Conservation (phyloP, 1,139 yeast species). For the Taphrina sp. region DNA sequence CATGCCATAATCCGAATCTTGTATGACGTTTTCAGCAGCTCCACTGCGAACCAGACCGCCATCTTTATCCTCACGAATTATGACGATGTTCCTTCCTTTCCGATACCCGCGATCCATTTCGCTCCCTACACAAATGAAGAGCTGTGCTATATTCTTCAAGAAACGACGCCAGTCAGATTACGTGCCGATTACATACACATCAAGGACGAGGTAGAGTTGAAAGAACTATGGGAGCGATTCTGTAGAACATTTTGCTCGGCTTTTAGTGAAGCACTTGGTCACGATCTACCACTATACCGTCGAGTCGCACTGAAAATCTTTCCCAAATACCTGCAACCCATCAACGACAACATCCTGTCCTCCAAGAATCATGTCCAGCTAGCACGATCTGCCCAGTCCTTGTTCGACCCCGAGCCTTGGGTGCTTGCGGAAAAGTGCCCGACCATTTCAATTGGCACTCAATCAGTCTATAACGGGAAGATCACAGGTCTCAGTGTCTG, state of each 20-base stretch:
- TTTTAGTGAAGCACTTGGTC: slow-evolving; percentile 19
- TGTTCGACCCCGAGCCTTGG: slow-evolving; percentile 22
- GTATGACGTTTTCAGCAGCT: background rate
- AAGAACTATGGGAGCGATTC: slow-evolving; percentile 13
- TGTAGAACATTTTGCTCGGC: slow-evolving; percentile 9
- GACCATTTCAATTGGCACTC: background rate
- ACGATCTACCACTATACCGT: slow-evolving; percentile 13
- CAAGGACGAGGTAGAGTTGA: background rate
- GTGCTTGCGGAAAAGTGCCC: slow-evolving; percentile 6
- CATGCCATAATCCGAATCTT: slow-evolving; percentile 2
- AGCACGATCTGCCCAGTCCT: slow-evolving; percentile 6
- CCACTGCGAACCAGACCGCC: background rate
- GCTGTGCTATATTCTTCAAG: slow-evolving; percentile 2
- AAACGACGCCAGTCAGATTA: background rate
- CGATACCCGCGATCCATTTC: slow-evolving; percentile 10
- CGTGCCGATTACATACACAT: background rate
- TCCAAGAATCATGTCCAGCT: slow-evolving; percentile 21
- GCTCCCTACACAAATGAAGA: slow-evolving; percentile 2
- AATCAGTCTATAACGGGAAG: background rate
- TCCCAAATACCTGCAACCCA: slow-evolving; percentile 22
- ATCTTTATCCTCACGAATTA: slow-evolving; percentile 8
- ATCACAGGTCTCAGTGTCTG: slow-evolving; percentile 4
- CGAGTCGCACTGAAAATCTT: slow-evolving; percentile 13
- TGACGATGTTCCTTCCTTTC: slow-evolving; percentile 4
- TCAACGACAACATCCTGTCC: slow-evolving; percentile 10